Percentiles rank a stretch among this genome's conserved stretches.
phyloP scores from a whole-genome alignment of 2,329 filamentous ascomycete genomes.

The Fusarium fracticaudum region DNA sequence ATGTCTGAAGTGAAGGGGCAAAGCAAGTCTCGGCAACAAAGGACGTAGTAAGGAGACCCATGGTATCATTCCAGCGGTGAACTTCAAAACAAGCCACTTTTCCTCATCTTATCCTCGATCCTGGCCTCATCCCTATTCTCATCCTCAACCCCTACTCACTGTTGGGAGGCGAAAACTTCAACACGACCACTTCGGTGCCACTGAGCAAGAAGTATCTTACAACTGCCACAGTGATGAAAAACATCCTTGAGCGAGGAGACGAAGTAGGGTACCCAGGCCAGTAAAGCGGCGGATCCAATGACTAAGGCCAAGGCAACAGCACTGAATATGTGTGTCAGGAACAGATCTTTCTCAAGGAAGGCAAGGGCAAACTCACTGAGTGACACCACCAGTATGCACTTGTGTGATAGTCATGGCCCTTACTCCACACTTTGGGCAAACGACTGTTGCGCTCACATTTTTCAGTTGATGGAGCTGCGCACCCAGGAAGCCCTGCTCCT shows the following conservation, averaged over 20 bases:
- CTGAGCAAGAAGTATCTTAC: conserved; percentile 28
- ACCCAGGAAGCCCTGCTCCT: not conserved
- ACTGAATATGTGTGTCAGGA: not conserved
- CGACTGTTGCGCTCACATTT: conserved; percentile 23
- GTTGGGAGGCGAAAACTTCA: conserved; percentile 23
- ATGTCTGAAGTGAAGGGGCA: not conserved
- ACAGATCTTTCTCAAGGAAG: not conserved
- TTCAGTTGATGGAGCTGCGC: conserved; percentile 28
- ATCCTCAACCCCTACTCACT: not conserved
- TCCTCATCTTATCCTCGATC: not conserved
- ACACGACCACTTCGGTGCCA: conserved; percentile 36
- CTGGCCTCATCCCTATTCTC: not conserved
- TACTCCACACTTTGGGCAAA: conserved; percentile 28
- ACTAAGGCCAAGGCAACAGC: fast-evolving
- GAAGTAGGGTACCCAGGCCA: conserved; percentile 3
- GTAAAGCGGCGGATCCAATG: fast-evolving
- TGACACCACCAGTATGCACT: conserved; percentile 17
- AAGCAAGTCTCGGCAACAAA: not conserved
- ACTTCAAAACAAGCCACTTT: not conserved
- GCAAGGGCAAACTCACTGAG: conserved; percentile 25
- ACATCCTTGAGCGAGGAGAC: conserved; percentile 35
- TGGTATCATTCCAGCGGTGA: conserved; percentile 6
- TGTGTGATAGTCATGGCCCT: conserved; percentile 17
- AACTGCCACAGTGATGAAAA: conserved; percentile 35
- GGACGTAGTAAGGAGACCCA: not conserved